Evolutionary conservation across 2,329 filamentous ascomycete species (phyloP).

Genomic region (Myriosclerotinia duriaeana): DNA sequence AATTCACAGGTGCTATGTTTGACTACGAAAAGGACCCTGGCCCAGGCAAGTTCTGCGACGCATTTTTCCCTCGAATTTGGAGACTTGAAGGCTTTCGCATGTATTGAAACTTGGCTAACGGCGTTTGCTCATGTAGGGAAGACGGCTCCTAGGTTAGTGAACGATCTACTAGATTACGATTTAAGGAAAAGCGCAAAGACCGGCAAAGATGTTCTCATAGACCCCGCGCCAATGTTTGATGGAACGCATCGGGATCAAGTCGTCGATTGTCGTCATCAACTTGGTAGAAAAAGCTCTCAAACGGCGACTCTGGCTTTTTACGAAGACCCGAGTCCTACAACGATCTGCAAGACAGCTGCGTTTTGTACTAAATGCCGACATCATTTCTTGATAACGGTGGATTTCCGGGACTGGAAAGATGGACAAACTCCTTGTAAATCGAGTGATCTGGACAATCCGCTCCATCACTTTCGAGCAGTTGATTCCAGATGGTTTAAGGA

Average conservation of each 20-base stretch:
- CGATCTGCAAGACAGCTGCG: slow-evolving; percentile 56
- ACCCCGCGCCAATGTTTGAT: slow-evolving; percentile 54
- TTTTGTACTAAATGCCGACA: slow-evolving; percentile 61
- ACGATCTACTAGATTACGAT: slow-evolving; percentile 48
- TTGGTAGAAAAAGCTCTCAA: slow-evolving; percentile 57
- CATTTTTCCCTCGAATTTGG: not conserved
- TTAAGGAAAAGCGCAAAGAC: slow-evolving; percentile 38
- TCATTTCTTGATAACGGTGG: slow-evolving; percentile 59
- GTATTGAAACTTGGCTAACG: slow-evolving; percentile 6
- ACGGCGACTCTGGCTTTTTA: slow-evolving; percentile 48
- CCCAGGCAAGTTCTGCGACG: slow-evolving; percentile 22
- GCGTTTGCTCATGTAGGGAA: slow-evolving; percentile 45
- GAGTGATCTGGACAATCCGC: slow-evolving; percentile 48
- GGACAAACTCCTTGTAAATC: slow-evolving; percentile 38
- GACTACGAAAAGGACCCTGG: slow-evolving; percentile 16
- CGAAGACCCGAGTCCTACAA: slow-evolving; percentile 42
- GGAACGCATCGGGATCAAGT: slow-evolving; percentile 35
- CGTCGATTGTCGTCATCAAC: slow-evolving; percentile 57
- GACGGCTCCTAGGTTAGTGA: slow-evolving; percentile 49
- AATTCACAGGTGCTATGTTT: slow-evolving; percentile 18
- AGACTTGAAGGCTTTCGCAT: not conserved
- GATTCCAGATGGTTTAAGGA: slow-evolving; percentile 44
- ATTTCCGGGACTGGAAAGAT: slow-evolving; percentile 47
- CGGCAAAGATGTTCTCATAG: slow-evolving; percentile 53
- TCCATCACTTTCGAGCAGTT: slow-evolving; percentile 58